Base-by-base conservation (phyloP, 495 filamentous ascomycete genomes). In the Penicillium paxilli region DNA sequence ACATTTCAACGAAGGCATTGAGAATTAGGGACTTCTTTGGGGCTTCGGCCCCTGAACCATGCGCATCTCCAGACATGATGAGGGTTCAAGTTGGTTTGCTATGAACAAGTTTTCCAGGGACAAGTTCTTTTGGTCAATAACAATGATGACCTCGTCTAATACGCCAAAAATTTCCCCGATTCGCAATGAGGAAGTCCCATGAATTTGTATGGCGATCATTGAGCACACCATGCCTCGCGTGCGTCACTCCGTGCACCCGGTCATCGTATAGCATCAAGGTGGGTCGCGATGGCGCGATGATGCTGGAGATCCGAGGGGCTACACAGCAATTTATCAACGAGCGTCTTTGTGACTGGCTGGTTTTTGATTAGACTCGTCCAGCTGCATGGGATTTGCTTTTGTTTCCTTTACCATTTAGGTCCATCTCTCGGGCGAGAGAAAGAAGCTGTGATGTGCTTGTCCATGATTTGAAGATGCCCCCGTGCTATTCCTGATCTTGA, bases 1-100 rank as follows among this genome's bases (percentile, higher is more conserved):
- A 76, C 71, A 74, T 80, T 58, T 82, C 78, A 41, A 83, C 81
- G 51, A 85, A 85, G 20, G 82, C 81, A 72, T 83, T 85, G 48
- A 85, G 72, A 21, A 84, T 79, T 16, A 83, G 59, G 24, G 75
- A 74, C 60, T 83, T 84, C 30, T 59, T 64, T 8, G 68, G 64
- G 19, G 54, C 49, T 6, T 45, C 37, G 6, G 44, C 54, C 19
- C 47, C 37, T 14, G 44, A 12, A 10, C n/a, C 19, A 35, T 49
- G 22, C 5, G 55, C 28, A 11, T 22, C 41, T 3, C 19, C 37
- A 2, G 53, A 17, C 44, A 52, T 58, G 11, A 32, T 32, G 11
- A 32, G 11, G 45, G 51, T 55, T 42, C n/a, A n/a, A n/a, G n/a
- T 47, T 22, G 47, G 69, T 9, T n/a, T 42, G 5, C 12, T 20